phyloP scores from a whole-genome alignment of 2,329 filamentous ascomycete species.

The Ceratocystis papillata region DNA sequence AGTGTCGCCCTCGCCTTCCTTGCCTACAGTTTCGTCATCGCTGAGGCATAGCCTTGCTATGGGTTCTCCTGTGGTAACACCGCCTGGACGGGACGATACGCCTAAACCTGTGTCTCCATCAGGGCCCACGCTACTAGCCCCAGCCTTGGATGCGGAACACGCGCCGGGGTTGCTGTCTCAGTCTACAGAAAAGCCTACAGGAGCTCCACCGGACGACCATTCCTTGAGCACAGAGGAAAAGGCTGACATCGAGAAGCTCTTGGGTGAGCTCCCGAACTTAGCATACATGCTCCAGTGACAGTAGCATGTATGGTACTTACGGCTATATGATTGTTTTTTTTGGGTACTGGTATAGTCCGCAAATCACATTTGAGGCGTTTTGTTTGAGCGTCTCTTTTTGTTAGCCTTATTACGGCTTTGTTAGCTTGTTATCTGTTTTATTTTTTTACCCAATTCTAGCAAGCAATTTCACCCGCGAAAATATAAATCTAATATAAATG shows the following conservation, averaged over 20 bases:
- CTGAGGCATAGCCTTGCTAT: slow-evolving; percentile 1
- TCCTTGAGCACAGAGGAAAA: slow-evolving; percentile 4
- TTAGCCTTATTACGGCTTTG: neutral
- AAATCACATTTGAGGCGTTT: neutral
- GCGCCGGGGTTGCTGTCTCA: neutral
- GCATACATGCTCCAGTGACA: slow-evolving; percentile 18
- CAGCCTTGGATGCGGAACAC: neutral
- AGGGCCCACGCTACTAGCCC: neutral
- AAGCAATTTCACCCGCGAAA: neutral
- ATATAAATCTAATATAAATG: neutral
- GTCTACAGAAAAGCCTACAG: neutral
- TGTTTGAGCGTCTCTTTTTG: neutral
- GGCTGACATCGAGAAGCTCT: neutral
- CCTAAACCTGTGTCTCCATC: neutral
- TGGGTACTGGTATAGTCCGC: neutral
- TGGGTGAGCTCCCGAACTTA: slow-evolving; percentile 15
- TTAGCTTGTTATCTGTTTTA: neutral
- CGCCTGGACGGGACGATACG: neutral
- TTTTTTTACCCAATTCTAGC: neutral
- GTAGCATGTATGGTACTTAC: neutral
- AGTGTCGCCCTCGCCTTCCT: neutral
- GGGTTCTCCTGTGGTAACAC: neutral
- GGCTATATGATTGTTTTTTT: neutral
- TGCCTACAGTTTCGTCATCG: neutral
- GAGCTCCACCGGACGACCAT: neutral